A percentile compares a stretch with the other conserved stretches of the same genome.
Evolutionary conservation across 2,329 filamentous ascomycete genomes (phyloP).

Genomic region (Cladosporium sp.): DNA sequence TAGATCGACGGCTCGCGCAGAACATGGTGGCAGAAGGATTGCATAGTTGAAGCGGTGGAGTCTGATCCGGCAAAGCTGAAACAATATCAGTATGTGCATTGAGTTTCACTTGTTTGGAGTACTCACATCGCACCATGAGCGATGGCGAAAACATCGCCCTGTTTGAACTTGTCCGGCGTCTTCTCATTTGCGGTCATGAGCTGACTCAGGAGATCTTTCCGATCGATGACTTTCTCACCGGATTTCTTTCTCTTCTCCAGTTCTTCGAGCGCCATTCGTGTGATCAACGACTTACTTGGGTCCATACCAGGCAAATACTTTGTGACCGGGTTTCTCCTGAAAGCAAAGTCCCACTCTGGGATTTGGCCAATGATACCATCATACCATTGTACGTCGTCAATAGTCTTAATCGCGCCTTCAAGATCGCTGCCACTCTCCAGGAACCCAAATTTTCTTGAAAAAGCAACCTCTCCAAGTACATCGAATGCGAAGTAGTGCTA

Average conservation of each 20-base stretch:
- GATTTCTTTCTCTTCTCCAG: constrained; percentile 47
- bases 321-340: constrained; percentile 61
- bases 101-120: constrained; percentile 44
- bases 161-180: constrained; percentile 39
- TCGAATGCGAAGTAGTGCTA: constrained; percentile 77
- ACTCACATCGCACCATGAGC: constrained; percentile 58
- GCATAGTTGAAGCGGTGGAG: constrained; percentile 74
- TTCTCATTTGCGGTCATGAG: constrained; percentile 48
- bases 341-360: constrained; percentile 65
- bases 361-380: constrained; percentile 75
- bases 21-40: constrained; percentile 71
- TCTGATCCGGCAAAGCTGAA: constrained; percentile 75
- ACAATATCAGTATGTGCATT: constrained; percentile 61
- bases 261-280: constrained; percentile 55
- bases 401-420: constrained; percentile 59
- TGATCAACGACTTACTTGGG: constrained; percentile 51
- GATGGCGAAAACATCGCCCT: constrained; percentile 58
- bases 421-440: constrained; percentile 73
- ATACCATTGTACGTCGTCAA: constrained; percentile 64
- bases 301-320: constrained; percentile 46
- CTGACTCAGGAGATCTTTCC: constrained; percentile 61
- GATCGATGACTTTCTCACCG: constrained; percentile 49
- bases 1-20: constrained; percentile 63
- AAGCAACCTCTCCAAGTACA: constrained; percentile 76
- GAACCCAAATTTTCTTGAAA: constrained; percentile 73